Percentiles rank a stretch among this genome's conserved stretches.
These are phyloP conservation scores for Multifurca ochricompacta DNA, from an alignment of 768 basidiomycete genomes.

Conservation along the genomic window DNA sequence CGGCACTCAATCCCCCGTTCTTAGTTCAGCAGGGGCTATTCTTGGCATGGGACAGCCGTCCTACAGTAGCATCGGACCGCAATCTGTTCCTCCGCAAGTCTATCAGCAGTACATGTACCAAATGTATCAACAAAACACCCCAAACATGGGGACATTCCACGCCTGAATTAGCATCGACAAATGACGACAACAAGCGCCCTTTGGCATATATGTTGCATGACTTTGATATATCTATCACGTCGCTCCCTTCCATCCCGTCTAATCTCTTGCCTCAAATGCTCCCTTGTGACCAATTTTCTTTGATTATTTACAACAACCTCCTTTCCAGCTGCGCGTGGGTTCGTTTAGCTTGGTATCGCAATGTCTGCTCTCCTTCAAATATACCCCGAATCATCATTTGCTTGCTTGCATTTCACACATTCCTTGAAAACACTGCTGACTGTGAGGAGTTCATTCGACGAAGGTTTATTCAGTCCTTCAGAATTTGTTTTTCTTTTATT, in stretches of 20 bases:
- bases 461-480: constrained; percentile 1
- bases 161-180: constrained; percentile 24
- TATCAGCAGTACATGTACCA: constrained; percentile 78
- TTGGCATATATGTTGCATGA: constrained; percentile 7
- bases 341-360: constrained; percentile 13
- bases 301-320: constrained; percentile 16
- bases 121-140: constrained; percentile 67
- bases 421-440: constrained; percentile 5
- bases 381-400: constrained; percentile 20
- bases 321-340: constrained; percentile 11
- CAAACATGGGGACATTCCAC: constrained; percentile 69
- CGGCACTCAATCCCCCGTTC: constrained; percentile 51
- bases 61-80: constrained; percentile 50
- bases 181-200: constrained; percentile 9
- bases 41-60: constrained; percentile 61
- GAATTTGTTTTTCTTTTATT: background rate
- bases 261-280: constrained; percentile 6
- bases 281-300: constrained; percentile 3
- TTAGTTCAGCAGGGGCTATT: constrained; percentile 48
- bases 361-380: constrained; percentile 16
- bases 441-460: constrained; percentile 10
- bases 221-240: constrained; percentile 16
- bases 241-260: constrained; percentile 13
- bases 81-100: constrained; percentile 58
- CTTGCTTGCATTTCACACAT: constrained; percentile 17